Evolutionary conservation across 495 filamentous ascomycete genomes (phyloP), one percentile per base, ranked within the genome.

Genomic region (Cudoniella acicularis): DNA sequence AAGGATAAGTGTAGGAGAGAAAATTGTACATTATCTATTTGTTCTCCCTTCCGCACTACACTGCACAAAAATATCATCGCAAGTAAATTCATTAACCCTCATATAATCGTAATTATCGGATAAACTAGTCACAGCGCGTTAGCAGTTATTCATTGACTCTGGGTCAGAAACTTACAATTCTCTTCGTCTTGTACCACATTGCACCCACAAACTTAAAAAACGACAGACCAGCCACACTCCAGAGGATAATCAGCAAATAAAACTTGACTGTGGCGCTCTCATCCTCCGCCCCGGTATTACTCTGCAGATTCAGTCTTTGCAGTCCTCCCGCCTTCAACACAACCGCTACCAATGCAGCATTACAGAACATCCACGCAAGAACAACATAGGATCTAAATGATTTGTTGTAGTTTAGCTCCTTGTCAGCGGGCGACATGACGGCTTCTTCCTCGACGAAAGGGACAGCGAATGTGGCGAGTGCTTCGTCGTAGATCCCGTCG

Each of bases 231-330:
- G 94, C 94, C 42, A 98, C 94, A 70, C 83, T 88, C 90, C 92
- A 97, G 51, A 98, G 72, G n/a, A 97, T 87, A 20, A 97, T 84
- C 6, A 81, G 81, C 81, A 97, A 86, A 72, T 97, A 98, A 52
- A 94, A 87, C 55, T 84, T 84, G 24, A 87, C 79, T 3, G 73
- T 70, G n/a, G 74, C 58, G 42, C 53, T 61, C 45, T 56, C 50
- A 4, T n/a, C 46, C 9, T 51, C 56, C 9, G 17, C 36, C 26
- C 27, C 30, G 26, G 13, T 27, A 17, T 10, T 11, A 22, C 65
- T 59, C 0, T 70, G 71, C 0, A 75, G 66, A 30, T 75, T 73
- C 46, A 92, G 77, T 17, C 77, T 79, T 58, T 92, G 83, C 58
- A 96, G 67, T 1, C 94, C 94, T n/a, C 89, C 93, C 1, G 87